Percentiles rank a stretch among this genome's conserved stretches.
These are phyloP conservation scores for Hibiscus syriacus DNA, from an alignment of 345 rosid genomes.

Conservation along the genomic window DNA sequence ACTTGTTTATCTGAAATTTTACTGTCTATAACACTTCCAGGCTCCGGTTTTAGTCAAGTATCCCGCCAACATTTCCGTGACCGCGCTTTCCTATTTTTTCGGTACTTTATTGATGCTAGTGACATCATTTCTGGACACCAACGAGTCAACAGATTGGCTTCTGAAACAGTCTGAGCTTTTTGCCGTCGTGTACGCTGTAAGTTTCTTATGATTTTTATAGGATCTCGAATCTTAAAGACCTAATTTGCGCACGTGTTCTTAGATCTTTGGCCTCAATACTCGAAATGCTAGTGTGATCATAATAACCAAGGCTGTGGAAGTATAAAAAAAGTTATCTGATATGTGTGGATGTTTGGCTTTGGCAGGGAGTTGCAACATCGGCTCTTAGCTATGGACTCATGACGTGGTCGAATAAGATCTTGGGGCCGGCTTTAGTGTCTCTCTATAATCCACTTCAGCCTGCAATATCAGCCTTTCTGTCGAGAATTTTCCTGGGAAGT, in stretches of 20 bases:
- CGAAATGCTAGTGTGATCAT: not conserved
- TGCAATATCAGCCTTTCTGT: constrained; percentile 72
- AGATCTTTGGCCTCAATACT: not conserved
- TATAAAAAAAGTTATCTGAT: too few relatives aligned
- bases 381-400: too few relatives aligned
- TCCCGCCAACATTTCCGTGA: constrained; percentile 79
- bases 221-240: not conserved
- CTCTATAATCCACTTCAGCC: too few relatives aligned
- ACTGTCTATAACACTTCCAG: constrained; percentile 17
- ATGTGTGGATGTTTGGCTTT: constrained; percentile 10
- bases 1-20: not conserved
- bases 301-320: not conserved
- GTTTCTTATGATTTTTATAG: constrained; percentile 24
- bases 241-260: not conserved
- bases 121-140: constrained; percentile 53
- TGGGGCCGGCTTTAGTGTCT: too few relatives aligned
- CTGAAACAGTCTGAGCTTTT: constrained; percentile 67
- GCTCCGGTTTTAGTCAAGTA: too few relatives aligned
- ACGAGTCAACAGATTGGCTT: constrained; percentile 71
- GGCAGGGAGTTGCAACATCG: constrained; percentile 69
- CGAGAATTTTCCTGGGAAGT: constrained; percentile 88
- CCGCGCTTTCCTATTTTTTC: constrained; percentile 71
- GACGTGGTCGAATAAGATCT: too few relatives aligned
- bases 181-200: constrained; percentile 88
- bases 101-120: constrained; percentile 69